Evolutionary conservation across 208 protist species (phyloP).

Genomic region (Wallacemonas sp.): DNA sequence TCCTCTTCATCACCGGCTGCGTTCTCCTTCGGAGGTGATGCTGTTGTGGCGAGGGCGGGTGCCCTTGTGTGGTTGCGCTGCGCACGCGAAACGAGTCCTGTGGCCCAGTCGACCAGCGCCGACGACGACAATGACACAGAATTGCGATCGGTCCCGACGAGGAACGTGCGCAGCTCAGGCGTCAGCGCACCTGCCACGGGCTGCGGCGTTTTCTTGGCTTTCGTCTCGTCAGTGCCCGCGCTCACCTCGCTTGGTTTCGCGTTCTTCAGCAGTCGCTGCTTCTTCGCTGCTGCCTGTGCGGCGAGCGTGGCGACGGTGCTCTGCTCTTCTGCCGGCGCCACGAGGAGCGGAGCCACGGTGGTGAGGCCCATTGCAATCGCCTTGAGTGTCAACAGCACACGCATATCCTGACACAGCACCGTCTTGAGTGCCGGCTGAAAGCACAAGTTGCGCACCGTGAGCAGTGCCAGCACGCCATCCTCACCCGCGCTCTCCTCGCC

Average conservation of each 20-base stretch:
- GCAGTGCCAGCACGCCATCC: constrained; percentile 53
- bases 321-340: constrained; percentile 17
- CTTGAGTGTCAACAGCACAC: constrained; percentile 74
- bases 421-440: constrained; percentile 63
- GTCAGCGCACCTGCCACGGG: constrained; percentile 3
- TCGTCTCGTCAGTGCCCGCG: neutral
- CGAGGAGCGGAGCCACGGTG: constrained; percentile 21
- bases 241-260: neutral
- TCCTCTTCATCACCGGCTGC: neutral
- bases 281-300: neutral
- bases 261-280: neutral
- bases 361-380: constrained; percentile 43
- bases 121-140: neutral
- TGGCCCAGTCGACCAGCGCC: neutral
- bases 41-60: constrained; percentile 1
- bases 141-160: neutral
- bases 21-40: neutral
- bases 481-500: constrained; percentile 15
- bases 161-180: constrained; percentile 7
- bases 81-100: neutral
- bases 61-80: neutral
- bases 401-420: constrained; percentile 69
- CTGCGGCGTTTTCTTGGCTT: neutral
- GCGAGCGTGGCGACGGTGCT: constrained; percentile 1
- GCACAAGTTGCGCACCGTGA: constrained; percentile 76